Conservation (phyloP, 2,329 filamentous ascomycete genomes). For the Alternaria gaisen region DNA sequence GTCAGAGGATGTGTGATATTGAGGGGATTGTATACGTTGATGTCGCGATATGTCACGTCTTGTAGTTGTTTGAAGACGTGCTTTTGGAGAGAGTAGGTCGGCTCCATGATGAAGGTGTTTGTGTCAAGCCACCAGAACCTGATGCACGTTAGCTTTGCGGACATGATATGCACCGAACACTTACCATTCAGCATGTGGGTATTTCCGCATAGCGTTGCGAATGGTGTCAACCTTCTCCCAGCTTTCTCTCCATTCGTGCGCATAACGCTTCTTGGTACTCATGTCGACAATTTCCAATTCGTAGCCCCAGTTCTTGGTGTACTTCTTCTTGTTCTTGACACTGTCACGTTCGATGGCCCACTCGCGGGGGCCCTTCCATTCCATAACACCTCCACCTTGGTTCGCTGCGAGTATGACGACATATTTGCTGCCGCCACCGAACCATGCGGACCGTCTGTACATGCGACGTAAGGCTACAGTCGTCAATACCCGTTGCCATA, state of each 20-base stretch:
- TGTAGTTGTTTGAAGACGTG: conserved; percentile 87
- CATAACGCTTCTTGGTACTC: conserved; percentile 98
- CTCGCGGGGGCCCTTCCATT: conserved; percentile 96
- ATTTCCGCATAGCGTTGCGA: conserved; percentile 87
- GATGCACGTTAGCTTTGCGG: conserved; percentile 39
- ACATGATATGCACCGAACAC: conserved; percentile 40
- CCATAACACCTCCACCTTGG: conserved; percentile 95
- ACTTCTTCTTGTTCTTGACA: conserved; percentile 91
- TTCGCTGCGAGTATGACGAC: conserved; percentile 95
- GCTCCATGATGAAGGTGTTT: conserved; percentile 98
- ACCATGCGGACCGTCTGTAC: conserved; percentile 75
- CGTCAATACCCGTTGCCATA: conserved; percentile 16
- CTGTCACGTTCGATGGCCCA: conserved; percentile 99
- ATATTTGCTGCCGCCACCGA: conserved; percentile 89
- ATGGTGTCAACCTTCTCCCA: conserved; percentile 99
- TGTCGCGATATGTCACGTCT: conserved; percentile 85
- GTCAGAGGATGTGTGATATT: conserved; percentile 88
- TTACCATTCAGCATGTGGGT: conserved; percentile 95
- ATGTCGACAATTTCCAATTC: conserved; percentile 96
- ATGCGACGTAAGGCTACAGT: conserved; percentile 63
- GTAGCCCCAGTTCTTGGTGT: conserved; percentile 88
- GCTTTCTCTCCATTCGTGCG: conserved; percentile 98
- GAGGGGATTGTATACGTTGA: conserved; percentile 94
- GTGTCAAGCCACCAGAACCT: conserved; percentile 99
- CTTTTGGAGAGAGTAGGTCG: conserved; percentile 83